These are phyloP conservation scores for Erucastrum elatum DNA, from an alignment of 345 rosid genomes.

Conservation along the genomic window DNA sequence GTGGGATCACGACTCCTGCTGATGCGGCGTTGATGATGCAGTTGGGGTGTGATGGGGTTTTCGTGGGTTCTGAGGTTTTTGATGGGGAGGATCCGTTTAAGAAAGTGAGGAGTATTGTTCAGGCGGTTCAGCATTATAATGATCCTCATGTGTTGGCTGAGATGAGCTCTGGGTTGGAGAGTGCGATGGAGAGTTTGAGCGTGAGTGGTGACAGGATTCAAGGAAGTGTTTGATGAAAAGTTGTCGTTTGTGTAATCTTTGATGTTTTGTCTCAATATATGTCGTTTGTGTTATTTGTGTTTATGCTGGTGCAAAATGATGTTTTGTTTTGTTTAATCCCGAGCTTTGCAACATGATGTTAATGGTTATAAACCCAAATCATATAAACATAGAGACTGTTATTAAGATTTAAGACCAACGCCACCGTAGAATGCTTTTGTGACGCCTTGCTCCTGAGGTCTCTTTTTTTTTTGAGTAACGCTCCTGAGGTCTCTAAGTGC, in stretches of 20 bases:
- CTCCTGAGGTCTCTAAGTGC: too few relatives aligned
- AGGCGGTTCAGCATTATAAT: constrained; percentile 62
- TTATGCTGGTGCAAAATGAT: background rate
- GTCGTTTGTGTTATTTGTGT: background rate
- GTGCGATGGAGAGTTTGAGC: constrained; percentile 31
- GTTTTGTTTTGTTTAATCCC: background rate
- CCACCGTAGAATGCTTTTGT: too few relatives aligned
- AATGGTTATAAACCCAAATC: constrained; percentile 4
- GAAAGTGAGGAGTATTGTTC: constrained; percentile 52
- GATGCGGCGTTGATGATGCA: constrained; percentile 50
- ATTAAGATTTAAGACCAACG: too few relatives aligned
- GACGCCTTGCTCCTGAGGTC: too few relatives aligned
- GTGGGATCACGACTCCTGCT: background rate
- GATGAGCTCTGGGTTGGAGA: constrained; percentile 48
- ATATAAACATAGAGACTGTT: too few relatives aligned
- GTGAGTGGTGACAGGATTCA: constrained; percentile 35
- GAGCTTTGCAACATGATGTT: constrained; percentile 6
- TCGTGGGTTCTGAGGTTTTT: constrained; percentile 52
- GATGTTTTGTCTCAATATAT: background rate
- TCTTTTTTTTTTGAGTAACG: too few relatives aligned
- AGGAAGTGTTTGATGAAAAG: background rate
- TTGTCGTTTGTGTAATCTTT: background rate
- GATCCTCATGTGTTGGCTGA: constrained; percentile 61
- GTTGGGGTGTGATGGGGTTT: constrained; percentile 66
- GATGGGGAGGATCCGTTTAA: constrained; percentile 49